Conservation (phyloP, 2,329 filamentous ascomycete genomes). For the Colletotrichum camelliae region DNA sequence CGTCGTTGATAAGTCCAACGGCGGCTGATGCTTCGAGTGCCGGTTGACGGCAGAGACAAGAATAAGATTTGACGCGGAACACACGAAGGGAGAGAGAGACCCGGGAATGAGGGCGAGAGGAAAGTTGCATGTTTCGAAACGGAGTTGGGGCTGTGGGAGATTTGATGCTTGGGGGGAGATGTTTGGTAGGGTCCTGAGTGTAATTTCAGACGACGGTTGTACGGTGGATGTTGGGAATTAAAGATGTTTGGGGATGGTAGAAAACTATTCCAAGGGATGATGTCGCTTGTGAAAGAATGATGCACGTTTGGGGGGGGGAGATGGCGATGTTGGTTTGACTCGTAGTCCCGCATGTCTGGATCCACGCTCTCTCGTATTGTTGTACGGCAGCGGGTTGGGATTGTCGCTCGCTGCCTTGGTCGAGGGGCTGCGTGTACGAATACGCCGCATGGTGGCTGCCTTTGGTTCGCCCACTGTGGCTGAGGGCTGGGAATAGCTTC, state of each 20-base stretch:
- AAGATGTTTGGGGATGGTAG: not conserved
- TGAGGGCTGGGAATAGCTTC: slow-evolving; percentile 17
- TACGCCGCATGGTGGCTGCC: not conserved
- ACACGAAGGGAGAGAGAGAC: not conserved
- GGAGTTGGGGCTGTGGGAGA: not conserved
- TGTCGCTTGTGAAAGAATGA: not conserved
- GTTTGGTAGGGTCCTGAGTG: not conserved
- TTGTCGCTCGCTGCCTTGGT: not conserved
- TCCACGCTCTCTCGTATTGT: not conserved
- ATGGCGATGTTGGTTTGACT: not conserved
- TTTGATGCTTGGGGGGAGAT: not conserved
- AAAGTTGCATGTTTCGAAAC: slow-evolving; percentile 13
- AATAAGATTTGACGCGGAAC: not conserved
- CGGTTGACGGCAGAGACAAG: not conserved
- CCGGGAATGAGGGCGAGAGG: not conserved
- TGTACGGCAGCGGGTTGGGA: not conserved
- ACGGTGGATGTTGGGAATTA: not conserved
- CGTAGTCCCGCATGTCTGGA: not conserved
- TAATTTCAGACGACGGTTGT: not conserved
- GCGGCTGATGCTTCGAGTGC: not conserved
- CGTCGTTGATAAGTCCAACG: not conserved
- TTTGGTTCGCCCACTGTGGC: not conserved
- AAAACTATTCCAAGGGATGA: not conserved
- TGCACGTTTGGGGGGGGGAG: not conserved
- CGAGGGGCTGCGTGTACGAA: not conserved